These are phyloP conservation scores for Fusarium mundagurra DNA, from an alignment of 2,329 filamentous ascomycete genomes.

Conservation along the genomic window DNA sequence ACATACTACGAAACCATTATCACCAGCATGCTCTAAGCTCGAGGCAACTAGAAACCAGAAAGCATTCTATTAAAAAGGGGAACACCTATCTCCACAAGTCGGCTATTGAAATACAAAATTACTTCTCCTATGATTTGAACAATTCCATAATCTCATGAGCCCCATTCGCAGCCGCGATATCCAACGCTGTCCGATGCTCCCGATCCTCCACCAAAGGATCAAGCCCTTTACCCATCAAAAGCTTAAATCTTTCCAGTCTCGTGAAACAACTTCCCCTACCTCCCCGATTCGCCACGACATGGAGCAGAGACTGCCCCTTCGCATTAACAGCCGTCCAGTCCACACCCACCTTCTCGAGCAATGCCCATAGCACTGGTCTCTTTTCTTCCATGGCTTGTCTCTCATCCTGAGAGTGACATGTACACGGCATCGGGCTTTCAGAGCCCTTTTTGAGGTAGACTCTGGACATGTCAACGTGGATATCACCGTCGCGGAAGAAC, in stretches of 20 bases:
- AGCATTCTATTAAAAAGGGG: too few species aligned
- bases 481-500: neutral
- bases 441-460: too few species aligned
- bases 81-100: neutral
- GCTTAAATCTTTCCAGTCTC: neutral
- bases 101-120: too few species aligned
- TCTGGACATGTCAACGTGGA: neutral
- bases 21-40: neutral
- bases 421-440: too few species aligned
- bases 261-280: neutral
- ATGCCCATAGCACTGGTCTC: neutral
- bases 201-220: neutral
- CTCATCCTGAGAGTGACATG: too few species aligned
- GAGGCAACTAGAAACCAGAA: neutral
- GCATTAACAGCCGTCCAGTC: neutral
- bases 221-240: neutral
- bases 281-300: rapidly evolving
- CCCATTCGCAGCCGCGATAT: neutral
- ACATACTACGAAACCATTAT: neutral
- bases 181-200: neutral
- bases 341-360: neutral
- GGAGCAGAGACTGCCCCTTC: neutral
- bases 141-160: neutral
- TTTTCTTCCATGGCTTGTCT: neutral
- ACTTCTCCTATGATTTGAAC: neutral